Conservation (phyloP, 116 monocot species). For the Phalaenopsis hybrid region DNA sequence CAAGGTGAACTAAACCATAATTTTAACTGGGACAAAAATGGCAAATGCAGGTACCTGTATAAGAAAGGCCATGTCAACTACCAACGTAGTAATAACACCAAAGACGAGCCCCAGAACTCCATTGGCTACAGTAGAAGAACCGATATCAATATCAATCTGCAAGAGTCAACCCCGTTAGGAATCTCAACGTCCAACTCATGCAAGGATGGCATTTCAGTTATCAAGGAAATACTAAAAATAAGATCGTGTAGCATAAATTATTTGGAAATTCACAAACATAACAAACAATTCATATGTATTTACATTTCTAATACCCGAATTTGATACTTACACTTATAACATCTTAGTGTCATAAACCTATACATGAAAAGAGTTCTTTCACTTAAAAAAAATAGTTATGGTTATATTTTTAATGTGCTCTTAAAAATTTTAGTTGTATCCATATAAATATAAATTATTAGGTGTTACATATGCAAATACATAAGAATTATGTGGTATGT, state of each 20-base stretch:
- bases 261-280: no score
- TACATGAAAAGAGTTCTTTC: no score
- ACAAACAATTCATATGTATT: no score
- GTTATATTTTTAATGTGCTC: no score
- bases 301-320: no score
- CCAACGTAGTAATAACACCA: constrained; percentile 77
- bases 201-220: neutral
- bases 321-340: no score
- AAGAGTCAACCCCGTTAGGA: constrained; percentile 16
- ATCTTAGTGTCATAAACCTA: no score
- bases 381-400: no score
- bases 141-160: constrained; percentile 95
- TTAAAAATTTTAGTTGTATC: no score
- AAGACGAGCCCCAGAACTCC: constrained; percentile 89
- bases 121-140: constrained; percentile 97
- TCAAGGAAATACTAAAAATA: neutral
- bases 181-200: neutral
- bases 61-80: constrained; percentile 98
- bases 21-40: neutral
- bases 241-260: neutral
- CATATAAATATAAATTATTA: no score
- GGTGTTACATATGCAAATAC: no score
- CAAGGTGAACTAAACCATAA: neutral
- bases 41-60: constrained; percentile 56
- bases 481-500: no score